Percentiles rank a stretch among this genome's conserved stretches.
Evolutionary conservation across 75 land plant species (phyloP).

Genomic region (Cryptomeria japonica): DNA sequence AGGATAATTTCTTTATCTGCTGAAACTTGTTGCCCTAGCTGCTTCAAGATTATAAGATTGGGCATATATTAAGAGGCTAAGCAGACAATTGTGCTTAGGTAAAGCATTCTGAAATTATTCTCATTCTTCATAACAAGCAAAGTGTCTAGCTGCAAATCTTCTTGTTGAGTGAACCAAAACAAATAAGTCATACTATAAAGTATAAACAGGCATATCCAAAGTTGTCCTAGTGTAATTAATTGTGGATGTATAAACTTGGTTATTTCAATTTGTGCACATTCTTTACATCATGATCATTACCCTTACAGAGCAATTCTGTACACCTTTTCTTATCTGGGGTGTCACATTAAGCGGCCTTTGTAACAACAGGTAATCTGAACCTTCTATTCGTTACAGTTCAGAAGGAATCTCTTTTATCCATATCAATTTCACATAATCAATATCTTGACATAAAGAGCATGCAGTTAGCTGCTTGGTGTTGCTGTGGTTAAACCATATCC

Average conservation of each 20-base stretch:
- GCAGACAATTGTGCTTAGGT: not conserved
- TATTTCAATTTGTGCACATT: not conserved
- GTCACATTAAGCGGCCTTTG: not conserved
- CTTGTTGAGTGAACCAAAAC: not conserved
- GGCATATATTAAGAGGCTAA: not conserved
- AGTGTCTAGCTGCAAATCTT: not conserved
- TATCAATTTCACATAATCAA: not conserved
- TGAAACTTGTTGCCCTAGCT: too few species aligned
- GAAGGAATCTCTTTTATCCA: not conserved
- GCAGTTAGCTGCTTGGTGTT: not conserved
- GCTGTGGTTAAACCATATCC: not conserved
- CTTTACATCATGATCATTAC: not conserved
- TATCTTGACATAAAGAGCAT: not conserved
- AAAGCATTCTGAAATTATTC: not conserved
- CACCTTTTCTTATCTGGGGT: not conserved
- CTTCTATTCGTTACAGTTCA: not conserved
- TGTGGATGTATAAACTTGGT: not conserved
- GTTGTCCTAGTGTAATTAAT: not conserved
- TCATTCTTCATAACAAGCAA: not conserved
- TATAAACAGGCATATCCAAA: not conserved
- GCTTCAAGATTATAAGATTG: not conserved
- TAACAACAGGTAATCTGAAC: not conserved
- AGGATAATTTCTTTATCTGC: not conserved
- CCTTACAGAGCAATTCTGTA: not conserved
- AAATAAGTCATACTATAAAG: not conserved